phyloP scores from a whole-genome alignment of 2,329 filamentous ascomycete genomes.

The Volutella citrinella region DNA sequence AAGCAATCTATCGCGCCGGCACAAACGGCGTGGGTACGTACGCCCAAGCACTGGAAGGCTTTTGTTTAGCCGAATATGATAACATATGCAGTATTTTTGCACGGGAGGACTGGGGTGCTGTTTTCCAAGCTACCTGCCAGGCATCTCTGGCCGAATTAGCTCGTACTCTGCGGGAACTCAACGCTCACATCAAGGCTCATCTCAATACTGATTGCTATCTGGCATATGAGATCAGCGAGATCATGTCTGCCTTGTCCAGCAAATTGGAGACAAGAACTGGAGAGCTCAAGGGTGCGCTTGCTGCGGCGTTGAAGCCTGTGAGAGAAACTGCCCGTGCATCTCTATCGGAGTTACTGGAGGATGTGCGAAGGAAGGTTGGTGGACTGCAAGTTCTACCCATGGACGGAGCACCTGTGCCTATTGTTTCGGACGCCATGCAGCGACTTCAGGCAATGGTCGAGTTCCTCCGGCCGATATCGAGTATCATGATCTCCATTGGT shows the following conservation, averaged over 20 bases:
- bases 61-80: conserved; percentile 86
- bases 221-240: conserved; percentile 91
- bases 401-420: conserved; percentile 74
- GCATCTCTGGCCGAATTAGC: conserved; percentile 76
- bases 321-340: conserved; percentile 89
- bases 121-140: conserved; percentile 78
- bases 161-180: conserved; percentile 83
- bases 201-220: conserved; percentile 89
- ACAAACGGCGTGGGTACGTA: conserved; percentile 92
- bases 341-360: conserved; percentile 77
- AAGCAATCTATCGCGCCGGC: conserved; percentile 81
- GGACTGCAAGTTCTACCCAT: conserved; percentile 65
- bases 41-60: conserved; percentile 79
- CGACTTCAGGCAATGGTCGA: conserved; percentile 82
- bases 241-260: conserved; percentile 76
- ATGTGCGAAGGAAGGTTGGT: conserved; percentile 69
- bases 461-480: conserved; percentile 81
- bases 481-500: conserved; percentile 86
- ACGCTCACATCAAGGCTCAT: conserved; percentile 83
- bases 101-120: conserved; percentile 76
- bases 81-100: conserved; percentile 86
- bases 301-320: conserved; percentile 83
- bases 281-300: conserved; percentile 78
- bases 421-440: conserved; percentile 82
- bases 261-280: conserved; percentile 79